Percentiles rank a stretch among this genome's conserved stretches.
These are phyloP conservation scores for Chaetoceros muelleri DNA, from an alignment of 108 stramenopile genomes.

Conservation along the genomic window DNA sequence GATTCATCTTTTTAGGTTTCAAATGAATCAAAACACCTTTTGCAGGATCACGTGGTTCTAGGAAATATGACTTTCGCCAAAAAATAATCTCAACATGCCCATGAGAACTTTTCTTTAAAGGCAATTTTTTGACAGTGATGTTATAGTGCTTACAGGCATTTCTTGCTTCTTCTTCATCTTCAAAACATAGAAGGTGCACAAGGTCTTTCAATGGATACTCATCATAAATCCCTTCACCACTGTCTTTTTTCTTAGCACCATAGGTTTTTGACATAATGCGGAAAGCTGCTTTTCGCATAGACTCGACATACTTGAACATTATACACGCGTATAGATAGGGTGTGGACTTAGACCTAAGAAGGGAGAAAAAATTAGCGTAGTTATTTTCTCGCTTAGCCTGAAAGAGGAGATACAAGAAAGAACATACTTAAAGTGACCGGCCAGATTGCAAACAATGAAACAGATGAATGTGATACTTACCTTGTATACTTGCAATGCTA, in stretches of 20 bases:
- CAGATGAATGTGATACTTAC: conserved; percentile 12
- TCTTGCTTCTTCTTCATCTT: conserved; percentile 69
- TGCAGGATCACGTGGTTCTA: conserved; percentile 60
- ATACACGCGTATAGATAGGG: conserved; percentile 75
- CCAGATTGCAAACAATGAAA: not conserved
- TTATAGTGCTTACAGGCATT: conserved; percentile 64
- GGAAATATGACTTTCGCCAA: conserved; percentile 61
- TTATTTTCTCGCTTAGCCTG: conserved; percentile 71
- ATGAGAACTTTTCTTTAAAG: conserved; percentile 9
- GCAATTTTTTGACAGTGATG: conserved; percentile 45
- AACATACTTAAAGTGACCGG: not conserved
- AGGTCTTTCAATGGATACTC: conserved; percentile 59
- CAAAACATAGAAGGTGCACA: conserved; percentile 62
- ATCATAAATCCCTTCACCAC: conserved; percentile 62
- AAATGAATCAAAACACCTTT: conserved; percentile 52
- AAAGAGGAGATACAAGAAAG: not conserved
- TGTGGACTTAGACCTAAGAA: conserved; percentile 45
- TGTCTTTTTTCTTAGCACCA: conserved; percentile 56
- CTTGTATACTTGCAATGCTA: conserved; percentile 75
- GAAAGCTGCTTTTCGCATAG: conserved; percentile 71
- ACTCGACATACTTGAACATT: conserved; percentile 85
- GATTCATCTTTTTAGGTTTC: conserved; percentile 70
- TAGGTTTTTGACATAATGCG: conserved; percentile 66
- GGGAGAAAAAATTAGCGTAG: conserved; percentile 74
- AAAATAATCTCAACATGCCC: conserved; percentile 27